Base-by-base conservation (phyloP, 2,329 filamentous ascomycete genomes). In the Colletotrichum chlorophyti region DNA sequence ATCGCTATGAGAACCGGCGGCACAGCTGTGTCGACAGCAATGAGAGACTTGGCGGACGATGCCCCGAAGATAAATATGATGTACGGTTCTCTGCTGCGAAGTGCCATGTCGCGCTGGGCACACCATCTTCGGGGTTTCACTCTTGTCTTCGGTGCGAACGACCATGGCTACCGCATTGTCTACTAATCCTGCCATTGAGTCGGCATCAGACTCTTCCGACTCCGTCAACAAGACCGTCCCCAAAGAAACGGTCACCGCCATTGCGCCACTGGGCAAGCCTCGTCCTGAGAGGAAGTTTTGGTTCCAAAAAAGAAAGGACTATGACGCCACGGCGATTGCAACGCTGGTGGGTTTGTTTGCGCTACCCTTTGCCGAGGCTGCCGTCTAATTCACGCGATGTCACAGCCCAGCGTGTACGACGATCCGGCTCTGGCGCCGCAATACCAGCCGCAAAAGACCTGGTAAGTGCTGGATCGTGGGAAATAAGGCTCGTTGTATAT, bases 371-470 rank as follows among this genome's bases (percentile, higher is more conserved):
- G n/a, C n/a, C n/a, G n/a, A n/a, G n/a, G n/a, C n/a, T n/a, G n/a
- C n/a, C n/a, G n/a, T n/a, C n/a, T n/a, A n/a, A 35, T n/a, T n/a
- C 14, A 35, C n/a, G n/a, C n/a, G 14, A 8, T 35, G 2, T 35
- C 17, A 35, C 32, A 57, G 41, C 58, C 58, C n/a, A 52, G 45
- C 12, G 58, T 58, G 4, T 57, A 49, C 19, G 53, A 58, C 24
- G 49, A 58, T 15, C 48, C 57, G 5, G 45, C 21, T 12, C 37
- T 49, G 7, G 57, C 57, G 8, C 26, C 41, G 15, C 40, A 54
- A n/a, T 60, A 48, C 31, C 50, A 51, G 19, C 42, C 43, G 2
- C 32, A 12, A 5, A 6, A n/a, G 12, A 15, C 38, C 10, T 24
- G 21, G 41, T 27, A 6, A 5, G 37, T 12, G 5, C n/a, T 5